These are phyloP conservation scores for Penicillium dipodomyicola DNA, from an alignment of 495 filamentous ascomycete species.

Conservation along the genomic window DNA sequence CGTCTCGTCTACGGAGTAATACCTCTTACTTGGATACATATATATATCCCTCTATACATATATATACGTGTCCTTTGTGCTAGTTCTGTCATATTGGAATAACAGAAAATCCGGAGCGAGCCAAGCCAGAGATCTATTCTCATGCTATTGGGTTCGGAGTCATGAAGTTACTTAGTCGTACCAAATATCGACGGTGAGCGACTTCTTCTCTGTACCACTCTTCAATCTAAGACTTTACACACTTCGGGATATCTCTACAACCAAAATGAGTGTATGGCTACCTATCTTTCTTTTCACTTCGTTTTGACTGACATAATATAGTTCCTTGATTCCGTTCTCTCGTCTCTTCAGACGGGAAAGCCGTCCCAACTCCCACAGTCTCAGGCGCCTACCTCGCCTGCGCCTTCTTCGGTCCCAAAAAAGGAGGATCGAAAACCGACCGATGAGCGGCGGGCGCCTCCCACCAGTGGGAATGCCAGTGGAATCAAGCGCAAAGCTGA, in stretches of 20 bases:
- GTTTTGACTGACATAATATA: conserved; percentile 30
- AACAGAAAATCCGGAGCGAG: neutral
- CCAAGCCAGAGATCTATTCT: conserved; percentile 19
- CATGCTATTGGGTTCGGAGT: conserved; percentile 38
- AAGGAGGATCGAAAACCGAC: conserved; percentile 27
- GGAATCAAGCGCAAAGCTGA: conserved; percentile 47
- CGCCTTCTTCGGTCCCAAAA: conserved; percentile 28
- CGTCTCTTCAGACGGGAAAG: conserved; percentile 51
- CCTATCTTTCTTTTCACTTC: conserved; percentile 1
- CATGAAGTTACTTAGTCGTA: conserved; percentile 48
- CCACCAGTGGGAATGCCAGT: conserved; percentile 20
- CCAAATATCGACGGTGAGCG: conserved; percentile 47
- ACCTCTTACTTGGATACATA: neutral
- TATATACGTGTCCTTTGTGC: neutral
- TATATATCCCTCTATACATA: too few species aligned
- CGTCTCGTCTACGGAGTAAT: neutral
- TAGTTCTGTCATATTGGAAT: neutral
- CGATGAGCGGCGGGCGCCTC: conserved; percentile 12
- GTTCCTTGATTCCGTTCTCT: conserved; percentile 59
- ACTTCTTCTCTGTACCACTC: conserved; percentile 22
- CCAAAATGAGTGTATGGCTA: conserved; percentile 50
- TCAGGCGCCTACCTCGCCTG: conserved; percentile 29
- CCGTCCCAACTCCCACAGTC: conserved; percentile 33
- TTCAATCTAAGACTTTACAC: neutral
- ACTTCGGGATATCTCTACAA: neutral